phyloP scores from a whole-genome alignment of 306 rosid species.

The Casuarina glauca region DNA sequence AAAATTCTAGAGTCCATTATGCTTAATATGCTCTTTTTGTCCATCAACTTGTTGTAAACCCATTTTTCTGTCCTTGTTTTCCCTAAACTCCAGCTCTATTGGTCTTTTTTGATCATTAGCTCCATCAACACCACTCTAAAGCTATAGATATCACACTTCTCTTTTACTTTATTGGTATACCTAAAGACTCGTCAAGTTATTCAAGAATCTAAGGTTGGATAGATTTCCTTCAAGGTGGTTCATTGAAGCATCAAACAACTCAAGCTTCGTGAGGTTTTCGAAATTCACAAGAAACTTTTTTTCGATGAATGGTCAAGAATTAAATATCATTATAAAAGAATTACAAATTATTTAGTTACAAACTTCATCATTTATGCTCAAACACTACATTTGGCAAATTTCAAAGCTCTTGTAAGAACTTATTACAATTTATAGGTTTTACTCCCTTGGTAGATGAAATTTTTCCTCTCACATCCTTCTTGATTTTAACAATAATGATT shows the following conservation, averaged over 20 bases:
- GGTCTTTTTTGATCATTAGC: slow-evolving; percentile 75
- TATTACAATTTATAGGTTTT: no score
- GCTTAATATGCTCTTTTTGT: slow-evolving; percentile 45
- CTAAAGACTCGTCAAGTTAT: slow-evolving; percentile 42
- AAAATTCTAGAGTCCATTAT: slow-evolving; percentile 60
- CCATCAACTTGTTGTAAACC: slow-evolving; percentile 58
- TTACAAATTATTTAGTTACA: no score
- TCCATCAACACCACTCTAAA: slow-evolving; percentile 94
- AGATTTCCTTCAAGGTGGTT: slow-evolving; percentile 66
- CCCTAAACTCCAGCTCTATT: slow-evolving; percentile 72
- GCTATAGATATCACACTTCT: slow-evolving; percentile 93
- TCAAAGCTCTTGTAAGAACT: no score
- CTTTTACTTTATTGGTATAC: slow-evolving; percentile 55
- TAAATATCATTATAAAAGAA: no score
- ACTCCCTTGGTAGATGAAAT: no score
- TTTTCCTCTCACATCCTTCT: no score
- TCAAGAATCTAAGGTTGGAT: slow-evolving; percentile 46
- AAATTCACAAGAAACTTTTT: slow-evolving; percentile 53
- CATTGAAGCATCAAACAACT: slow-evolving; percentile 58
- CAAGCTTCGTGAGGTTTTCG: slow-evolving; percentile 51
- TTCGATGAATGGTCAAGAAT: no score
- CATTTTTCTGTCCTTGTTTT: slow-evolving; percentile 72
- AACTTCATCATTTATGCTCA: no score
- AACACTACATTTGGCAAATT: no score
- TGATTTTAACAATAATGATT: no score